Base-by-base conservation (phyloP, 1,284 basidiomycete species). In the Phellopilus nigrolimitatus region DNA sequence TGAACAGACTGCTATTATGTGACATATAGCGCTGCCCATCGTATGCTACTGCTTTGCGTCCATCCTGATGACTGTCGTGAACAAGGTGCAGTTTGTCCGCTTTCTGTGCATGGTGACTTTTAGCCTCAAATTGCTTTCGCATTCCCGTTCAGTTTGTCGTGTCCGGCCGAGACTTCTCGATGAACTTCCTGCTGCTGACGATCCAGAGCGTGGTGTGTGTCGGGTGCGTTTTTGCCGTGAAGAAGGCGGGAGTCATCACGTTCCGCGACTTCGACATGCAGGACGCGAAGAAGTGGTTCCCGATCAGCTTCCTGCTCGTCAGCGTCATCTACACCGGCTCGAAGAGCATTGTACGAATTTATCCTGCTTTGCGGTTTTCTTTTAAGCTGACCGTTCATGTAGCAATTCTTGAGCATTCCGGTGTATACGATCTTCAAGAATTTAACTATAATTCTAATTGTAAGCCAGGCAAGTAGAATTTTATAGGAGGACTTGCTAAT, bases 351-450 rank as follows among this genome's bases (percentile, higher is more conserved):
- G 94, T 94, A 60, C 68, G 86, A 37, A 25, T 9, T 13, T 5
- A n/a, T 36, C 17, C 21, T 25, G 28, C 1, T 43, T 21, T 12
- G 50, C 27, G 2, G n/a, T 58, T 54, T 12, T 6, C 6, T 17
- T 3, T 42, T 17, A 27, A 10, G 46, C 28, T 57, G 42, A 50
- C 19, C 17, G 42, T 22, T 24, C 36, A 36, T 31, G 12, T 61
- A 95, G 91, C 94, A 95, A 91, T 91, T 83, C 69, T 75, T 97
- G 44, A 88, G 82, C 56, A 95, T 97, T 66, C 93, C 93, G 0
- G 84, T 95, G 24, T 95, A 94, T 69, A 95, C 97, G 2, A 99
- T 99, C 60, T 99, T 99, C 82, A 99, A 99, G 72, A 99, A 99
- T 67, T 67, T 99, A 61, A 97, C 97, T 24, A 99, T 99, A 64